phyloP scores from a whole-genome alignment of 106 monocot genomes.

The Ottelia alismoides region DNA sequence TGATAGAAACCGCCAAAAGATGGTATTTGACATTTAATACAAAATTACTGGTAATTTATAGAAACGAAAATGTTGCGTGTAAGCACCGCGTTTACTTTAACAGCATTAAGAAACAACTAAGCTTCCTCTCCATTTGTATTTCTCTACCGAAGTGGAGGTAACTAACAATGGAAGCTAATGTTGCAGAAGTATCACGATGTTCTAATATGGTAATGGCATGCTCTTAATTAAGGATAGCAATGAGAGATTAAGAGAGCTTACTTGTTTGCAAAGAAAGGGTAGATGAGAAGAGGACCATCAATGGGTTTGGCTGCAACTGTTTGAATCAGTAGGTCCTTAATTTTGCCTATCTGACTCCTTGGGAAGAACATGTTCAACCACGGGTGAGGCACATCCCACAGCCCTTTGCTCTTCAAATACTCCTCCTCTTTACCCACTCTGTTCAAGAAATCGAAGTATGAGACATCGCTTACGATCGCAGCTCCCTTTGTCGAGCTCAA shows the following conservation, averaged over 20 bases:
- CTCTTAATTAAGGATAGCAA: no score
- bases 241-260: neutral
- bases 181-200: no score
- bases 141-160: no score
- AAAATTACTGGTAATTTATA: no score
- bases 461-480: conserved; percentile 50
- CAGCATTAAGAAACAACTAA: no score
- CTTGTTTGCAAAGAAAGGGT: conserved; percentile 4
- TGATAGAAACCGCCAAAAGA: no score
- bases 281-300: conserved; percentile 32
- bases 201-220: no score
- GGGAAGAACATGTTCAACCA: conserved; percentile 95
- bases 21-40: no score
- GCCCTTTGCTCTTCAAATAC: conserved; percentile 48
- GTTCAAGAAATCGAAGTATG: conserved; percentile 80
- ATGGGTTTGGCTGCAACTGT: conserved; percentile 32
- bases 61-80: no score
- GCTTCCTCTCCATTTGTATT: no score
- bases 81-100: no score
- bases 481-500: conserved; percentile 16
- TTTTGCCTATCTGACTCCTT: conserved; percentile 37
- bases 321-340: conserved; percentile 41
- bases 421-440: conserved; percentile 62
- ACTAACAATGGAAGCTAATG: no score
- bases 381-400: conserved; percentile 91